Conservation (phyloP, 2,329 filamentous ascomycete genomes). For the Fusarium odoratissimum region DNA sequence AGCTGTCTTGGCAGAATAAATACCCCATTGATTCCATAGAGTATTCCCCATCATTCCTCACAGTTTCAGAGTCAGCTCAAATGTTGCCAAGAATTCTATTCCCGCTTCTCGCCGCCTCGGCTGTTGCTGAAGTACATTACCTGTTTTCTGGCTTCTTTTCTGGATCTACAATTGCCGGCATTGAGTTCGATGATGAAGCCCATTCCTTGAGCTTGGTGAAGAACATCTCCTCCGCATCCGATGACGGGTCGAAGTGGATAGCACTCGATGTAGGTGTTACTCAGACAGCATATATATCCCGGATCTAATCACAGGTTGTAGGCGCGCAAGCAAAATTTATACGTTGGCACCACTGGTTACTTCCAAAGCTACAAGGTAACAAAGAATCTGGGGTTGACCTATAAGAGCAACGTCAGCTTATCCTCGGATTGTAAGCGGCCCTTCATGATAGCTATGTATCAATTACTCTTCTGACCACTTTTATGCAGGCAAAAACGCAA, state of each 20-base stretch:
- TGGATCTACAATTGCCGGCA: accelerated
- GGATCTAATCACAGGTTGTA: not conserved
- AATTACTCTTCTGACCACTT: not conserved
- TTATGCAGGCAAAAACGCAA: not conserved
- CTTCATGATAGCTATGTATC: not conserved
- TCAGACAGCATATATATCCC: accelerated
- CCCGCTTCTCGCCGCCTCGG: not conserved
- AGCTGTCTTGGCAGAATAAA: not conserved
- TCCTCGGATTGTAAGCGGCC: not conserved
- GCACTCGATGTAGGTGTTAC: not conserved
- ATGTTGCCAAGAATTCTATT: not conserved
- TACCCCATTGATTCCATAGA: accelerated
- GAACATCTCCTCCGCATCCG: not conserved
- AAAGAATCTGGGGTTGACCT: accelerated
- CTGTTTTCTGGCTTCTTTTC: not conserved
- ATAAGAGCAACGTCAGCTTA: not conserved
- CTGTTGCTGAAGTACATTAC: not conserved
- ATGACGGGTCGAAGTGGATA: not conserved
- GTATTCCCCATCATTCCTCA: not conserved
- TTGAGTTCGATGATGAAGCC: not conserved
- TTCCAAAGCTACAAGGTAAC: not conserved
- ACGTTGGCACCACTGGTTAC: not conserved
- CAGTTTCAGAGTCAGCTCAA: not conserved
- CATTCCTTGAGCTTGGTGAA: accelerated
- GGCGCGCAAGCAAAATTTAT: not conserved